Percentiles rank a stretch among this genome's conserved stretches.
phyloP scores from a whole-genome alignment of 164 flowering plant species.

The Sextonia rubra region DNA sequence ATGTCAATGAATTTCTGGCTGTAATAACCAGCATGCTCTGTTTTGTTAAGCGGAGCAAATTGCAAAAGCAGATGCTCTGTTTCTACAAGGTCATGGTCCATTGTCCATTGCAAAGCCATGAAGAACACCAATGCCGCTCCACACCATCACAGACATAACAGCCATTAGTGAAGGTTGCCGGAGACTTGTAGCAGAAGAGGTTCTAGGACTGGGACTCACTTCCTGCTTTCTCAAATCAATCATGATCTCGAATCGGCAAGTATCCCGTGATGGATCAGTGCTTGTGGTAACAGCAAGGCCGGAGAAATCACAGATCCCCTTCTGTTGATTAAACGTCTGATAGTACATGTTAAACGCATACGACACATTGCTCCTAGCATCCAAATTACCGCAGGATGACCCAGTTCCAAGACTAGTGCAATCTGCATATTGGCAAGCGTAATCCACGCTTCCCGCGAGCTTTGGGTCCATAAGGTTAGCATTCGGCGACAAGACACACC shows the following conservation, averaged over 20 bases:
- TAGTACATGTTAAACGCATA: conserved; percentile 81
- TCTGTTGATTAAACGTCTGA: conserved; percentile 66
- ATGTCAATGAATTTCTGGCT: too few relatives aligned
- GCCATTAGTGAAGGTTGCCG: background rate
- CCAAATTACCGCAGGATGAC: conserved; percentile 57
- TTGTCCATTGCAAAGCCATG: background rate
- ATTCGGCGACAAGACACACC: conserved; percentile 82
- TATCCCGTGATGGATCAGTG: conserved; percentile 47
- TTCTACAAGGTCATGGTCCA: background rate
- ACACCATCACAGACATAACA: background rate
- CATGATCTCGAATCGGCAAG: conserved; percentile 62
- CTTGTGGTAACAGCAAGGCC: conserved; percentile 40
- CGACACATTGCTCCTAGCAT: conserved; percentile 59
- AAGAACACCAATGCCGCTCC: background rate
- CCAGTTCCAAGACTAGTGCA: conserved; percentile 84
- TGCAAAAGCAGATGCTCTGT: too few relatives aligned
- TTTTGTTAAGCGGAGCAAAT: too few relatives aligned
- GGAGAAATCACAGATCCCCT: conserved; percentile 50
- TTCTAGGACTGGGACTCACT: conserved; percentile 1
- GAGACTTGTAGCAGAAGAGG: background rate
- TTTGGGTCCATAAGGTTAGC: conserved; percentile 47
- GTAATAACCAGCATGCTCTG: too few relatives aligned
- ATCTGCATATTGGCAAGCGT: conserved; percentile 74
- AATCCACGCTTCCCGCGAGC: conserved; percentile 29
- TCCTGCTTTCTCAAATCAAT: conserved; percentile 49